Evolutionary conservation across 2,329 filamentous ascomycete species (phyloP).

Genomic region (Triangularia setosa): DNA sequence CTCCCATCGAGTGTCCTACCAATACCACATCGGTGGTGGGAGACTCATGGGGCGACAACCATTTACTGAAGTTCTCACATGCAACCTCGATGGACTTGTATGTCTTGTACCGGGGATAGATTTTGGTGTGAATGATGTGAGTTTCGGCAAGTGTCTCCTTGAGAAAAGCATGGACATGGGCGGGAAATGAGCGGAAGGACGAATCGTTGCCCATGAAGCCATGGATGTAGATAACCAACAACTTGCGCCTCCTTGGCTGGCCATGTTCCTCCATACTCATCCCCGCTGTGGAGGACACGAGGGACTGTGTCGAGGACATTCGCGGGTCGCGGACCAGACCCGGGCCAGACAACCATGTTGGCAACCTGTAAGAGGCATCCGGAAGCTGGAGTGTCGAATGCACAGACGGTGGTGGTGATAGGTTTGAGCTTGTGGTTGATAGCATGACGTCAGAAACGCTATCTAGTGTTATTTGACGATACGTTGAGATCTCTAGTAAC

Average conservation of each 20-base stretch:
- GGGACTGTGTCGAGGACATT: conserved; percentile 46
- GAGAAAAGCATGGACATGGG: conserved; percentile 76
- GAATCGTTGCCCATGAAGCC: conserved; percentile 87
- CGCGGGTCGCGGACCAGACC: conserved; percentile 38
- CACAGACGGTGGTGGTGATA: not conserved
- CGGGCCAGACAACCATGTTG: not conserved
- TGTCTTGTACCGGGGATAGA: conserved; percentile 77
- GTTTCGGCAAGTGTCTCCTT: conserved; percentile 63
- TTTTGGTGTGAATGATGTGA: conserved; percentile 81
- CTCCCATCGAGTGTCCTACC: conserved; percentile 87
- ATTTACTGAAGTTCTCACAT: conserved; percentile 76
- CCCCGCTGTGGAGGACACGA: conserved; percentile 35
- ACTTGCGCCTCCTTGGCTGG: conserved; percentile 42
- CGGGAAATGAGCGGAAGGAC: conserved; percentile 83
- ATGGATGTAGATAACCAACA: conserved; percentile 81
- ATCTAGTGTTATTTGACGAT: not conserved
- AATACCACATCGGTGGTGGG: conserved; percentile 73
- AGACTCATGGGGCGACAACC: conserved; percentile 75
- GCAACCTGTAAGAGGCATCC: not conserved
- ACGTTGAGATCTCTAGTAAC: not conserved
- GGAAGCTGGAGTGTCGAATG: not conserved
- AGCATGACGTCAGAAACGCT: conserved; percentile 6
- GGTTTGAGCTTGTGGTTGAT: not conserved
- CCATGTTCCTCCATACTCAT: conserved; percentile 26
- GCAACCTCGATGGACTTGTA: conserved; percentile 69